Percentiles rank a stretch among this genome's conserved stretches.
phyloP scores from a whole-genome alignment of 768 basidiomycete genomes.

The Hypholoma fasciculare region DNA sequence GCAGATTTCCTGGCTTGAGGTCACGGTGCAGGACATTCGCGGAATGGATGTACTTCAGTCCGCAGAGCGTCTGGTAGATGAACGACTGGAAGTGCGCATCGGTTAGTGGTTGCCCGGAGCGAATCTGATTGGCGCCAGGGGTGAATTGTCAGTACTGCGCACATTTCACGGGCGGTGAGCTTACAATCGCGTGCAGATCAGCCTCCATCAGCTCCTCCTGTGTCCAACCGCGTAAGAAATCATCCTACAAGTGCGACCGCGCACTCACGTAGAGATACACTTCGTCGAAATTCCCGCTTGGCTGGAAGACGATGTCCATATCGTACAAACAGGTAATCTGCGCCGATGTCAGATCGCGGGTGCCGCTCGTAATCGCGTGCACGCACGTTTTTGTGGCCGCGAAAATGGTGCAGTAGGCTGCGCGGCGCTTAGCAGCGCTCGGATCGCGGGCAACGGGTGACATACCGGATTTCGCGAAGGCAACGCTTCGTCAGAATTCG shows the following conservation, averaged over 20 bases:
- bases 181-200: conserved; percentile 96
- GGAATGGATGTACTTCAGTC: conserved; percentile 97
- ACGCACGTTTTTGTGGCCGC: conserved; percentile 96
- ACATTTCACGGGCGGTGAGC: conserved; percentile 18
- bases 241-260: not conserved
- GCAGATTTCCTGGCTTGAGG: conserved; percentile 91
- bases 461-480: conserved; percentile 88
- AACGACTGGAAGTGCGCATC: conserved; percentile 95
- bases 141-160: not conserved
- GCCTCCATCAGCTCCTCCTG: conserved; percentile 99
- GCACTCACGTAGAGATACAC: conserved; percentile 81
- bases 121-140: conserved; percentile 48
- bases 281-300: conserved; percentile 91
- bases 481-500: conserved; percentile 97
- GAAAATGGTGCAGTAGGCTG: conserved; percentile 94
- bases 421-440: conserved; percentile 10
- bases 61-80: conserved; percentile 97
- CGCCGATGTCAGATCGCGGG: conserved; percentile 14
- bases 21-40: conserved; percentile 98
- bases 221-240: conserved; percentile 3
- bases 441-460: conserved; percentile 10
- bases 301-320: conserved; percentile 96
- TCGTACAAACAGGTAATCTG: conserved; percentile 97
- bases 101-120: conserved; percentile 84
- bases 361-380: conserved; percentile 1